Percentiles rank a stretch among this genome's conserved stretches.
These are phyloP conservation scores for Alternaria hordeiaustralica DNA, from an alignment of 2,329 filamentous ascomycete genomes.

Conservation along the genomic window DNA sequence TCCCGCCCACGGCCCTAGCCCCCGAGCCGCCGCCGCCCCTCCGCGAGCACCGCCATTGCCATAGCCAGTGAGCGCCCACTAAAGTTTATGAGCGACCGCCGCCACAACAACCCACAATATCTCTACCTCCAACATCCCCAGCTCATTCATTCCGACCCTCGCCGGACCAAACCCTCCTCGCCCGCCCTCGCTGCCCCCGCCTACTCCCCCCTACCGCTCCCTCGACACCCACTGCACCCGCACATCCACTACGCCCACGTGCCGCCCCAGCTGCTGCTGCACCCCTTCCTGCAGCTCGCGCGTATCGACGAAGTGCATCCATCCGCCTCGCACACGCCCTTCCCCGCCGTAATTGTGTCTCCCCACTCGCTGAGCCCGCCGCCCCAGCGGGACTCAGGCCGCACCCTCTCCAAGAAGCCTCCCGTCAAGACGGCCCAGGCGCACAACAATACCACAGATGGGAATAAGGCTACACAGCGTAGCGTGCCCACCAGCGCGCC, in stretches of 20 bases:
- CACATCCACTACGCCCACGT: conserved; percentile 16
- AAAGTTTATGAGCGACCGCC: conserved; percentile 37
- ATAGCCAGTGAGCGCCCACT: conserved; percentile 11
- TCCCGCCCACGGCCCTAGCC: conserved; percentile 1
- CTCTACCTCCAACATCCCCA: conserved; percentile 31
- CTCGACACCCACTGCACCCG: conserved; percentile 14
- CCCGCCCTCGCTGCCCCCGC: conserved; percentile 16
- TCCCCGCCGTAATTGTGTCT: conserved; percentile 50
- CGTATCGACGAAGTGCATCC: conserved; percentile 37
- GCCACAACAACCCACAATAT: conserved; percentile 30
- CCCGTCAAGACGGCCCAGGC: conserved; percentile 34
- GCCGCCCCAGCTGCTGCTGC: conserved; percentile 32
- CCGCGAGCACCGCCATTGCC: conserved; percentile 17
- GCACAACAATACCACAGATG: conserved; percentile 46
- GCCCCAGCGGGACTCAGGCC: conserved; percentile 41
- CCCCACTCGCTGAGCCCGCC: conserved; percentile 43
- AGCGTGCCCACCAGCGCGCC: conserved; percentile 46
- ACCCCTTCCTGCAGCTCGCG: conserved; percentile 38
- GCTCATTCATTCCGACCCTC: conserved; percentile 20
- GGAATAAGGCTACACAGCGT: conserved; percentile 40
- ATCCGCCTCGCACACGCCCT: conserved; percentile 23
- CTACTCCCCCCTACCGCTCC: conserved; percentile 9
- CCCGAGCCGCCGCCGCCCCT: conserved; percentile 15
- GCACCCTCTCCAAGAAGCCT: conserved; percentile 39
- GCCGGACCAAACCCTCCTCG: conserved; percentile 18